Conservation (phyloP, 2,329 filamentous ascomycete species). For the Aspergillus pseudoterreus region DNA sequence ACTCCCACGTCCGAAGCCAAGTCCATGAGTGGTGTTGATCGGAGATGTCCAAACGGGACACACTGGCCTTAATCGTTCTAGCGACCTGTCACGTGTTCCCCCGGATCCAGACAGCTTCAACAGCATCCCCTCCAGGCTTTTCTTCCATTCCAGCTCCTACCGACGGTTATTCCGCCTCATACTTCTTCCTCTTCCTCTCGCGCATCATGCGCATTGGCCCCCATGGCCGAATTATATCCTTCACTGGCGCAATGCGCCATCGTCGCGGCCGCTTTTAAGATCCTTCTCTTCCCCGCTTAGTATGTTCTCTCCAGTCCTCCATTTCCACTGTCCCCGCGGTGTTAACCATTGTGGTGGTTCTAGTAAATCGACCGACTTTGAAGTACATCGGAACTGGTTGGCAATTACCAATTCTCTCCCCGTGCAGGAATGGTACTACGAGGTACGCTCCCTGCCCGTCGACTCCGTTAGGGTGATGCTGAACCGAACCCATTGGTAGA, state of each 20-base stretch:
- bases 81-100: slow-evolving; percentile 16
- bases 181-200: slow-evolving; percentile 4
- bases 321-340: too few relatives aligned
- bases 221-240: slow-evolving; percentile 78
- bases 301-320: slow-evolving; percentile 47
- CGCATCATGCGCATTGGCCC: slow-evolving; percentile 22
- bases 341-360: background rate
- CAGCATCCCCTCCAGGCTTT: background rate
- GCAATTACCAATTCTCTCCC: slow-evolving; percentile 90
- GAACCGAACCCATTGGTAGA: slow-evolving; percentile 38
- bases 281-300: slow-evolving; percentile 93
- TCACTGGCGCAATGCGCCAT: slow-evolving; percentile 85
- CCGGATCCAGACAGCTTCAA: slow-evolving; percentile 7
- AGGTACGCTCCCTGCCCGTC: slow-evolving; percentile 49
- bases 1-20: slow-evolving; percentile 40
- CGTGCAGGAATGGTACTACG: slow-evolving; percentile 87
- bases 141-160: slow-evolving; percentile 4
- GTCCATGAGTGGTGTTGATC: slow-evolving; percentile 26
- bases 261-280: slow-evolving; percentile 81
- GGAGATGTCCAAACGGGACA: slow-evolving; percentile 11
- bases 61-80: slow-evolving; percentile 14
- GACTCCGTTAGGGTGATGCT: background rate
- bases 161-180: background rate
- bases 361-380: slow-evolving; percentile 98
- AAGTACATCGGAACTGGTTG: slow-evolving; percentile 98